Base-by-base conservation (phyloP, 208 protist species). In the Strigomonas oncopelti region DNA sequence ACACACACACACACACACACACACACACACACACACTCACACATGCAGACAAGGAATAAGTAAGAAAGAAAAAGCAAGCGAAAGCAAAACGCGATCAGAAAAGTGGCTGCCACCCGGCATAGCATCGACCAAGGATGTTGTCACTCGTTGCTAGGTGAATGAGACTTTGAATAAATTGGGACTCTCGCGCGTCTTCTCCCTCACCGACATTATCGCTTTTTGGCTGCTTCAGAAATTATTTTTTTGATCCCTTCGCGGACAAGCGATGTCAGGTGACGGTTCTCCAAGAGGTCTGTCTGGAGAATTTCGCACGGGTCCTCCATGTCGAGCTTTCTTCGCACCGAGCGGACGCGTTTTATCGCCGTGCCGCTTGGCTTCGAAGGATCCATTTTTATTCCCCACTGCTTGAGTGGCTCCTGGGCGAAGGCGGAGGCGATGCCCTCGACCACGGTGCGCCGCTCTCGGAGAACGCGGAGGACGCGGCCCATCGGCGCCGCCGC, bases 391-490 rank as follows among this genome's bases (percentile, higher is more conserved):
- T 14, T 22, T 24, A 18, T 52, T 45, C 72, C 55, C 80, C 75
- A 88, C 57, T 97, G 85, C 9, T 87, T 54, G 0, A 95, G 58
- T n/a, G 94, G 94, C 67, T 97, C 95, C 62, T 87, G 80, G 25
- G 97, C 69, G 72, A 98, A 98, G 11, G 97, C 86, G 31, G 90
- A 81, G 80, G 96, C 87, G 18, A 89, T 77, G 45, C 78, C 76
- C 45, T 97, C 75, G 8, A 98, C 51, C 5, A 83, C 54, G 22
- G 84, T 73, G 67, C 76, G 79, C 51, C 90, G 61, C 18, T 61
- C 48, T 13, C 73, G 75, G 1, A 97, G 61, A 1, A 85, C 83
- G 20, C 31, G 25, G 57, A 90, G 29, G 16, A 62, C 65, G 67
- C 73, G 67, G 14, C 73, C 61, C 95, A 98, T 97, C 48, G 74